These are phyloP conservation scores for Neophaeococcomyces mojaviensis DNA, from an alignment of 2,329 filamentous ascomycete species.

Conservation along the genomic window DNA sequence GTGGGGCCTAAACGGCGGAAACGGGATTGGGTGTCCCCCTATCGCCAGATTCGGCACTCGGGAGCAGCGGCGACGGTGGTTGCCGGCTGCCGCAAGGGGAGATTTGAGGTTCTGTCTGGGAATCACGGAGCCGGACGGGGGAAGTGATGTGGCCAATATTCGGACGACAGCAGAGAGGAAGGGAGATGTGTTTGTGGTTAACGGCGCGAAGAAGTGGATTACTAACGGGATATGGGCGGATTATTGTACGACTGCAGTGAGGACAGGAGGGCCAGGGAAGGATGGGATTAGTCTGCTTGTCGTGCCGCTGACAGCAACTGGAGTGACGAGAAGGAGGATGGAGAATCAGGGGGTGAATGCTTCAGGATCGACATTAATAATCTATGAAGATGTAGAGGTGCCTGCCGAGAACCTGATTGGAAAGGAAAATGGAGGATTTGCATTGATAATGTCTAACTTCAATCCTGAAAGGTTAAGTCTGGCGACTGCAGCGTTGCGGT, in stretches of 20 bases:
- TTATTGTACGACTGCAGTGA: constrained; percentile 62
- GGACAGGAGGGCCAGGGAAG: constrained; percentile 60
- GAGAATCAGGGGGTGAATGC: constrained; percentile 63
- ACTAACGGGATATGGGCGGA: constrained; percentile 67
- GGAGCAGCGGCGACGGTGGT: constrained; percentile 55
- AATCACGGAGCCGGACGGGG: constrained; percentile 70
- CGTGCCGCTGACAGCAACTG: constrained; percentile 59
- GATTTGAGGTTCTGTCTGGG: constrained; percentile 65
- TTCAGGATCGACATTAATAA: constrained; percentile 66
- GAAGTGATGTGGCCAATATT: constrained; percentile 67
- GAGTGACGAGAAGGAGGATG: constrained; percentile 61
- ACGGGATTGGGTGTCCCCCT: constrained; percentile 63
- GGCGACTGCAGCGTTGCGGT: constrained; percentile 55
- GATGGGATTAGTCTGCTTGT: constrained; percentile 62
- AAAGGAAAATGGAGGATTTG: constrained; percentile 62
- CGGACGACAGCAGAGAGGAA: constrained; percentile 59
- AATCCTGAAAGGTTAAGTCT: constrained; percentile 69
- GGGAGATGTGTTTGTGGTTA: constrained; percentile 62
- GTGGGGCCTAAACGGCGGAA: constrained; percentile 53
- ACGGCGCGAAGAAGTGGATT: constrained; percentile 74
- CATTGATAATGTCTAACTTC: constrained; percentile 70
- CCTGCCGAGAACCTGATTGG: constrained; percentile 64
- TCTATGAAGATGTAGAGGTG: constrained; percentile 68
- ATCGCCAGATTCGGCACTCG: constrained; percentile 60
- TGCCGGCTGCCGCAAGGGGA: constrained; percentile 61